Evolutionary conservation across 768 basidiomycete genomes (phyloP), one percentile per base, ranked within the genome.

Genomic region (Trametes elegans): DNA sequence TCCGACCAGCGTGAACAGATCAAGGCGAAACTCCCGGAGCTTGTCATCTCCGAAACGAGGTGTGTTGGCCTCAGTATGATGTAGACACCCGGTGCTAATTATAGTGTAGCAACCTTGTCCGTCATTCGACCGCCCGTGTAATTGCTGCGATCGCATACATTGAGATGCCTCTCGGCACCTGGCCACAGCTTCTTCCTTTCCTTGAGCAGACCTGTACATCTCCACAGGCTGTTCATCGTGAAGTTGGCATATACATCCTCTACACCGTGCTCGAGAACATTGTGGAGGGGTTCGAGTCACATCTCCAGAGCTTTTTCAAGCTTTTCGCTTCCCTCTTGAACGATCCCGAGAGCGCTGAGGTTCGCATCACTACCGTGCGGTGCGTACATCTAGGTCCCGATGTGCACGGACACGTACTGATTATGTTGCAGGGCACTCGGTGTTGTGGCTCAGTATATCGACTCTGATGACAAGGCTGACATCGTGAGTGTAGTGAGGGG

Each of bases 241-340:
- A 98, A 82, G 87, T 93, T 58, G 93, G 91, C 55, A 79, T 88
- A 55, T 98, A 83, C 70, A 91, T 97, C 58, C 79, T 95, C 35
- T 94, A 81, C 75, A 90, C 93, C 40, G 87, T 98, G 23, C 81
- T 98, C 51, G 97, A 98, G 70, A 90, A 83, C 54, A 86, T 97
- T 64, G 86, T 92, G 56, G 92, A 93, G 66, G 86, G 86, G n/a
- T 87, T 93, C 76, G 87, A 90, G 70, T 79, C 85, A 59, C 84
- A 88, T 60, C 76, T 88, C 6, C 77, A 78, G 48, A 78, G 76
- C 57, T 80, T 99, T 55, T 92, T 97, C 75, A 81, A 83, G 58
- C 76, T 98, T 24, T 93, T 98, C 69, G 76, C 79, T 43, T 71
- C 73, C 42, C 77, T 95, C 8, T 72, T 98, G 38, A 66, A 65